Evolutionary conservation across 106 monocot genomes (phyloP).

Genomic region (Alisma plantagoaquatica): DNA sequence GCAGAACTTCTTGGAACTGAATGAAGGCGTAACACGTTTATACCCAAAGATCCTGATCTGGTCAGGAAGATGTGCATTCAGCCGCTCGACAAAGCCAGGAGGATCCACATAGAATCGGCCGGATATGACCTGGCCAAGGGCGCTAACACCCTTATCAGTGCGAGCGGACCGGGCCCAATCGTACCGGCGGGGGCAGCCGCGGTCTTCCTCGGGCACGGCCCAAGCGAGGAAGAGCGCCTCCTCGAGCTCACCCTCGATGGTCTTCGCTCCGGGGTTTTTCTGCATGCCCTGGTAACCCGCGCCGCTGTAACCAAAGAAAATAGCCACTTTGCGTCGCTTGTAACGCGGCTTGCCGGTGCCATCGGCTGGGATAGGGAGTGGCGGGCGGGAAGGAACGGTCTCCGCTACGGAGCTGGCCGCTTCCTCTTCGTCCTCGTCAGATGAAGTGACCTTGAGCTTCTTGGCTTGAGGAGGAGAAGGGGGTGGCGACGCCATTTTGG

Average conservation of each 20-base stretch:
- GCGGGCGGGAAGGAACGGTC: not conserved
- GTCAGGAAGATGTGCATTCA: constrained; percentile 45
- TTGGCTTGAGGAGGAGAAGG: constrained; percentile 2
- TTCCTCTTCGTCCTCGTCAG: not conserved
- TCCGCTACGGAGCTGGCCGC: not conserved
- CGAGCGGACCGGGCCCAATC: constrained; percentile 94
- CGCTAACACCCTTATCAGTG: constrained; percentile 94
- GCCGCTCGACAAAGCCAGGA: constrained; percentile 46
- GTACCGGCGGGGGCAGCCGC: constrained; percentile 55
- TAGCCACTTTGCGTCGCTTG: constrained; percentile 88
- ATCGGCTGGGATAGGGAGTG: not conserved
- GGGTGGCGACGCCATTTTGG: not conserved
- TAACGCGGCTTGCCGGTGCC: constrained; percentile 20
- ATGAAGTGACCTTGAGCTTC: constrained; percentile 11
- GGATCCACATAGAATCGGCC: constrained; percentile 87
- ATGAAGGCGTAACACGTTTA: constrained; percentile 62
- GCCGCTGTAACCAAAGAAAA: constrained; percentile 81
- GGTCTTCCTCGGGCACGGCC: constrained; percentile 65
- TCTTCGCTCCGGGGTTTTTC: constrained; percentile 94
- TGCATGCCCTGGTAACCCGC: constrained; percentile 98
- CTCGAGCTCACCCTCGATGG: constrained; percentile 89
- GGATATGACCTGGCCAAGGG: constrained; percentile 85
- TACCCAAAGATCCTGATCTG: constrained; percentile 77
- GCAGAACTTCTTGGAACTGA: constrained; percentile 95
- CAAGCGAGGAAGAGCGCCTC: constrained; percentile 77